Evolutionary conservation across 2,329 filamentous ascomycete species (phyloP).

Genomic region (Didymella sp.): DNA sequence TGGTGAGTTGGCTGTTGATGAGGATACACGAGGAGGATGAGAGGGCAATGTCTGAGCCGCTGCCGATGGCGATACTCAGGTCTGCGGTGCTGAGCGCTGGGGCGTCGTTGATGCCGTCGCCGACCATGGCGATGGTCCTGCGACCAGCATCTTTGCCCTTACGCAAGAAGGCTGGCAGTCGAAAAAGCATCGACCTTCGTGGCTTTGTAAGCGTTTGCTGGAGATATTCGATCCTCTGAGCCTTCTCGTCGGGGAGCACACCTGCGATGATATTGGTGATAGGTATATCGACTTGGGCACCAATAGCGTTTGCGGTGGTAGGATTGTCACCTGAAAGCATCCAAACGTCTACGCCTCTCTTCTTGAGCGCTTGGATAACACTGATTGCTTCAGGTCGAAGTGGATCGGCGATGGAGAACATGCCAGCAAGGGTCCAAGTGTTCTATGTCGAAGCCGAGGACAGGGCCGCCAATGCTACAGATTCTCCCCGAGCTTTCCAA

Average conservation of each 20-base stretch:
- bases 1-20: conserved; percentile 71
- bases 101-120: conserved; percentile 86
- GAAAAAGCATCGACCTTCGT: conserved; percentile 26
- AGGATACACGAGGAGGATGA: conserved; percentile 83
- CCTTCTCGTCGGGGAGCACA: conserved; percentile 84
- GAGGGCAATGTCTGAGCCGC: conserved; percentile 82
- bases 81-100: conserved; percentile 81
- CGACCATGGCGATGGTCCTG: conserved; percentile 79
- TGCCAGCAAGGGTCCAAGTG: conserved; percentile 61
- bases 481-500: conserved; percentile 54
- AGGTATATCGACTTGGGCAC: conserved; percentile 75
- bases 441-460: conserved; percentile 1
- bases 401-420: conserved; percentile 81
- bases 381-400: conserved; percentile 74
- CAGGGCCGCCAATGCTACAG: conserved; percentile 51
- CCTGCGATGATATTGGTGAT: conserved; percentile 79
- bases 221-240: conserved; percentile 67
- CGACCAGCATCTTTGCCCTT: conserved; percentile 39
- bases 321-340: conserved; percentile 93
- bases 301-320: conserved; percentile 84
- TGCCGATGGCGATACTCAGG: conserved; percentile 81
- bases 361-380: conserved; percentile 70
- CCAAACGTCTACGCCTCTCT: conserved; percentile 76
- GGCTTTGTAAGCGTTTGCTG: conserved; percentile 46
- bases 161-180: conserved; percentile 23